phyloP scores from a whole-genome alignment of 306 rosid genomes.

The Pyrus bretschneideri region DNA sequence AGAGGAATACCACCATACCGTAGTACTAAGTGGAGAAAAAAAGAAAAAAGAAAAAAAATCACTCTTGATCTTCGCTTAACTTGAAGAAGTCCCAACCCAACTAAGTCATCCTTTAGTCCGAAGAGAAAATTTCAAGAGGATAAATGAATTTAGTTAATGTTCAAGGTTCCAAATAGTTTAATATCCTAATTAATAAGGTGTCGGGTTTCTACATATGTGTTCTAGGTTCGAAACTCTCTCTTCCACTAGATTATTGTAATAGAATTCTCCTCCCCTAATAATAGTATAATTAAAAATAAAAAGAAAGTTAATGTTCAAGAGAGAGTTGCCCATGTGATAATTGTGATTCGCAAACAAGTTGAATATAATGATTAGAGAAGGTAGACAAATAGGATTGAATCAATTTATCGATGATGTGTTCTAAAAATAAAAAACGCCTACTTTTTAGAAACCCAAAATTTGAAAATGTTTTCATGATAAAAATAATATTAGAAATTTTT shows the following conservation, averaged over 20 bases:
- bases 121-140: background rate
- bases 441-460: background rate
- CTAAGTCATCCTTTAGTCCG: background rate
- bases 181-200: too few species aligned
- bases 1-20: too few species aligned
- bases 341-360: background rate
- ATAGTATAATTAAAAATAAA: too few species aligned
- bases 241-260: too few species aligned
- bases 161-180: too few species aligned
- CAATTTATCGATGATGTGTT: background rate
- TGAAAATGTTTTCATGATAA: background rate
- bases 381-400: background rate
- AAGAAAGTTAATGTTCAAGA: background rate
- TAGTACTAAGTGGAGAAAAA: too few species aligned
- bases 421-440: background rate
- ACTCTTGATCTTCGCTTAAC: background rate
- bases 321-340: background rate
- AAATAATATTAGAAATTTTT: background rate
- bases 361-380: background rate
- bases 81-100: background rate
- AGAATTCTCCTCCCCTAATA: too few species aligned
- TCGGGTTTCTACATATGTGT: too few species aligned
- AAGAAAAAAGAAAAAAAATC: too few species aligned
- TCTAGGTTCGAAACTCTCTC: too few species aligned
- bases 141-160: background rate